Conservation (phyloP, 2,329 filamentous ascomycete genomes). For the Ceratocystis colombiana region DNA sequence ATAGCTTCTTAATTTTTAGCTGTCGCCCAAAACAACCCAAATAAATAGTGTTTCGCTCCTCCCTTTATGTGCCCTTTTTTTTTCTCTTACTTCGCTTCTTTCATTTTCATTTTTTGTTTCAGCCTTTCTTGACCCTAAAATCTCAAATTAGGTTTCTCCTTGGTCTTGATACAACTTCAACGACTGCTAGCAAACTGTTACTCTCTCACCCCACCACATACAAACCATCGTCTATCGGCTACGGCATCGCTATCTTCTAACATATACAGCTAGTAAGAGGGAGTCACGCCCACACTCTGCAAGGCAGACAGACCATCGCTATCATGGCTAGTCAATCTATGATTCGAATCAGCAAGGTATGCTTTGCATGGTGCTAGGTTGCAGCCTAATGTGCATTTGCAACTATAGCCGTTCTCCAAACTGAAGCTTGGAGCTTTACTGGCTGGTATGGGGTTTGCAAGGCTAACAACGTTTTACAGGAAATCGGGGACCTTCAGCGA, state of each 20-base stretch:
- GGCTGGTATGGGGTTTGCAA: conserved; percentile 17
- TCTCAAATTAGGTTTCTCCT: not conserved
- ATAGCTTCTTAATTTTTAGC: not conserved
- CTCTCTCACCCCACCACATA: no score
- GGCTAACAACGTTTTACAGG: conserved; percentile 40
- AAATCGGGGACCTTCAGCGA: conserved; percentile 76
- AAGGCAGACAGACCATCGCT: conserved; percentile 13
- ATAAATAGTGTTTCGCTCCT: not conserved
- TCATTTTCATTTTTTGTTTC: not conserved
- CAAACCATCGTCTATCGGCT: no score
- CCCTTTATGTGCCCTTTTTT: not conserved
- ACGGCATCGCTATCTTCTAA: no score
- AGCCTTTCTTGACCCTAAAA: not conserved
- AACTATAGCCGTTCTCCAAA: no score
- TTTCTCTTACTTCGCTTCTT: not conserved
- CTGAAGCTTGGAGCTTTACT: no score
- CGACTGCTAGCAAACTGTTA: no score
- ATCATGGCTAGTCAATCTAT: conserved; percentile 75
- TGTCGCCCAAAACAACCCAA: no score
- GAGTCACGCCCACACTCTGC: no score
- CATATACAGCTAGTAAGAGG: no score
- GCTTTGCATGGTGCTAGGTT: conserved; percentile 9
- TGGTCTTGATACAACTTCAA: not conserved
- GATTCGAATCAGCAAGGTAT: conserved; percentile 73
- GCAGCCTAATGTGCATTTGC: not conserved